Percentiles rank a stretch among this genome's conserved stretches.
Conservation (phyloP, 352 stramenopile genomes). For the Phytophthora quininea region DNA sequence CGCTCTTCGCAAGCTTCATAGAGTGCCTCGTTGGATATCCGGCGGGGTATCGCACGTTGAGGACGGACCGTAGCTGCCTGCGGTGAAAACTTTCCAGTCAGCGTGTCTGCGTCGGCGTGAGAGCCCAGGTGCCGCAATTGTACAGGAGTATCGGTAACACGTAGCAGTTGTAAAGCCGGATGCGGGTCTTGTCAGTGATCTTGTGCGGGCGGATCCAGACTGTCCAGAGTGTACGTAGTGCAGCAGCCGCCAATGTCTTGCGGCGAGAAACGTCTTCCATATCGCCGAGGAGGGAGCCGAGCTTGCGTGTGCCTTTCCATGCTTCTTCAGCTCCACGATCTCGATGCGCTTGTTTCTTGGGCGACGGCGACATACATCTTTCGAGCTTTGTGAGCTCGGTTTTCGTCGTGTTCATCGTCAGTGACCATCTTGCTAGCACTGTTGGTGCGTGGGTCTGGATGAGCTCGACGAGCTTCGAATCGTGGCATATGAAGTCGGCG, state of each 20-base stretch:
- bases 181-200: not conserved
- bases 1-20: conserved; percentile 9
- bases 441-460: not conserved
- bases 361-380: not conserved
- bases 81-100: not conserved
- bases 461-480: not conserved
- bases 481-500: conserved; percentile 13
- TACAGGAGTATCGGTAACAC: not conserved
- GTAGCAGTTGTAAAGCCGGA: not conserved
- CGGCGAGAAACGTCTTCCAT: not conserved
- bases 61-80: not conserved
- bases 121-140: too few species aligned
- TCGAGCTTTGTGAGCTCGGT: conserved; percentile 3
- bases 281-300: not conserved
- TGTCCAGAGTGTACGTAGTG: not conserved
- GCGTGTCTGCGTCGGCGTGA: too few species aligned
- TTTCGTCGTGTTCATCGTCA: conserved; percentile 7
- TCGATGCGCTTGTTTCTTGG: too few species aligned
- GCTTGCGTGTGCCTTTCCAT: not conserved
- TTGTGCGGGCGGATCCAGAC: not conserved
- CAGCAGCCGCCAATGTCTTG: not conserved
- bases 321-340: too few species aligned
- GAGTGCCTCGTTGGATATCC: not conserved
- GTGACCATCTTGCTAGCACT: conserved; percentile 4
- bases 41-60: conserved; percentile 2